These are phyloP conservation scores for Dryas integrifolia DNA, from an alignment of 331 rosid species.

Conservation along the genomic window DNA sequence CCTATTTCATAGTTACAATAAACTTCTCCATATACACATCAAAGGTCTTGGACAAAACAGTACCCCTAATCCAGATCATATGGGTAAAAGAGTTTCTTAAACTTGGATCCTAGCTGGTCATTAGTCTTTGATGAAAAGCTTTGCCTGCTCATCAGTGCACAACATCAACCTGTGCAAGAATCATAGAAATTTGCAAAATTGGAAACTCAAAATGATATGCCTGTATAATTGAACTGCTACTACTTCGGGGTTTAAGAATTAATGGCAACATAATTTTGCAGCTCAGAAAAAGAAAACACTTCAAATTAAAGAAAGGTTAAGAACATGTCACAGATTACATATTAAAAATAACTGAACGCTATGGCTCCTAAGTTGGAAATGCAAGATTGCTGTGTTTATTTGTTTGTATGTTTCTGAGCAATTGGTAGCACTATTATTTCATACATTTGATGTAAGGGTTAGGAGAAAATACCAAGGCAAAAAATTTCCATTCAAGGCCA, in stretches of 20 bases:
- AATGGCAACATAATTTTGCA: not conserved
- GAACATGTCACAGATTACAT: not conserved
- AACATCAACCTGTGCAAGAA: constrained; percentile 48
- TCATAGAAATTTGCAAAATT: constrained; percentile 29
- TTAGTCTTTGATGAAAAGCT: constrained; percentile 35
- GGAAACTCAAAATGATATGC: constrained; percentile 25
- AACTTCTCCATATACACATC: not conserved
- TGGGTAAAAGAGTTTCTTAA: not conserved
- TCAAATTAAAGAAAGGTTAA: no score
- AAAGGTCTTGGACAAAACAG: not conserved
- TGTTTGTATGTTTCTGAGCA: not conserved
- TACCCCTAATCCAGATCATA: not conserved
- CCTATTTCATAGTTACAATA: not conserved
- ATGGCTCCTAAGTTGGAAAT: not conserved
- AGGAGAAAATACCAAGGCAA: not conserved
- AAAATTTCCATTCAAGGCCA: not conserved
- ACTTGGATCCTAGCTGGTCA: constrained; percentile 17
- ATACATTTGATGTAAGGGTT: constrained; percentile 6
- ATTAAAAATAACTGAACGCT: not conserved
- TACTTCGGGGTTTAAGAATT: not conserved
- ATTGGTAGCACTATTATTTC: not conserved
- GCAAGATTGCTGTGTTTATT: not conserved
- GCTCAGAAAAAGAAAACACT: not conserved
- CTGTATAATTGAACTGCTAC: constrained; percentile 13
- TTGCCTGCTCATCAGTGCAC: constrained; percentile 40